Evolutionary conservation across 2,329 filamentous ascomycete species (phyloP).

Genomic region (Exophiala alcalophila): DNA sequence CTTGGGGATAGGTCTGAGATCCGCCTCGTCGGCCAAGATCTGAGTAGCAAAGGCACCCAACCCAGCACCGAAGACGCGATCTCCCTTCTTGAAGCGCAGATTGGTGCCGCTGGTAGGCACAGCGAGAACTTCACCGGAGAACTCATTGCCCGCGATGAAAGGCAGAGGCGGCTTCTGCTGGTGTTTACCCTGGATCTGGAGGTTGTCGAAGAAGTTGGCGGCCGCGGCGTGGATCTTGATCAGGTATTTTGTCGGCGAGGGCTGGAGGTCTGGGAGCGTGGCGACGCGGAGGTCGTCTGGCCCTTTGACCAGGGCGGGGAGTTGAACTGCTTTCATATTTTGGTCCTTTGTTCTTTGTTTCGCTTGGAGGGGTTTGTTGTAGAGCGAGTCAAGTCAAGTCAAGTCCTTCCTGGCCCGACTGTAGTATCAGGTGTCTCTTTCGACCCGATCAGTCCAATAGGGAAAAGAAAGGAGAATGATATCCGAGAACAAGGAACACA

Average conservation of each 20-base stretch:
- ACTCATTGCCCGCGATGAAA: slow-evolving; percentile 83
- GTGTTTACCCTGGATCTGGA: slow-evolving; percentile 93
- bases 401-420: too few species aligned
- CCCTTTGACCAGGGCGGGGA: slow-evolving; percentile 51
- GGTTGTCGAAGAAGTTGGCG: slow-evolving; percentile 93
- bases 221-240: slow-evolving; percentile 82
- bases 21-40: slow-evolving; percentile 62
- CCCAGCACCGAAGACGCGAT: slow-evolving; percentile 77
- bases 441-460: too few species aligned
- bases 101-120: slow-evolving; percentile 51
- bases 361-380: too few species aligned
- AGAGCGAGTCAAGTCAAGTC: too few species aligned
- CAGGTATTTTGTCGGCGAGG: slow-evolving; percentile 71
- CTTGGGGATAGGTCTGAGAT: slow-evolving; percentile 68
- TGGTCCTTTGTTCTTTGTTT: too few species aligned
- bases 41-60: slow-evolving; percentile 84
- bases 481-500: too few species aligned
- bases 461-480: too few species aligned
- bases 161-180: slow-evolving; percentile 84
- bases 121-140: slow-evolving; percentile 71
- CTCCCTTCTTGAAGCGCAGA: slow-evolving; percentile 68
- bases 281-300: slow-evolving; percentile 75
- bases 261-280: slow-evolving; percentile 69
- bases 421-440: too few species aligned
- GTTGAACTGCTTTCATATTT: slow-evolving; percentile 21